Conservation (phyloP, 805 yeast species). For the Saccharomycopsis oosterbeekiorum region DNA sequence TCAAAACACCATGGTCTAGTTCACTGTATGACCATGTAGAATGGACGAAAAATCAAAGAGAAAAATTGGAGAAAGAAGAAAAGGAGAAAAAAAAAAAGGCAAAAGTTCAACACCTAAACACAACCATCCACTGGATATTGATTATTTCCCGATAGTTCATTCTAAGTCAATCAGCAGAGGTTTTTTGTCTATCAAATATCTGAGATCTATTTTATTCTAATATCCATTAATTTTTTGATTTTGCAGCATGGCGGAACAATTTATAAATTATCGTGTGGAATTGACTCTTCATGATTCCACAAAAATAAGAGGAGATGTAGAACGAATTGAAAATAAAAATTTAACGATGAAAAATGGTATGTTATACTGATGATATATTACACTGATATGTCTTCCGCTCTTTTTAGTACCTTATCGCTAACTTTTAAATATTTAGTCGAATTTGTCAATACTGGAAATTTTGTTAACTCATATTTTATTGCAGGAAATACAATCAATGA, state of each 20-base stretch:
- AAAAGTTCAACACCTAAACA: too few relatives aligned
- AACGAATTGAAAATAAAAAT: conserved; percentile 32
- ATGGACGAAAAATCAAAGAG: too few relatives aligned
- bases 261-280: conserved; percentile 38
- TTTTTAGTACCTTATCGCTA: background rate
- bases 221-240: background rate
- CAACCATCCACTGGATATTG: too few relatives aligned
- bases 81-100: too few relatives aligned
- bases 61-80: too few relatives aligned
- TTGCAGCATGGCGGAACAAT: conserved; percentile 23
- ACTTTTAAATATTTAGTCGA: conserved; percentile 5
- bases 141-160: too few relatives aligned
- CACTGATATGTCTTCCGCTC: too few relatives aligned
- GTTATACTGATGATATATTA: conserved; percentile 9
- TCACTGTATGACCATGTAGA: too few relatives aligned
- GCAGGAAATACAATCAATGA: conserved; percentile 38
- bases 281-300: conserved; percentile 34
- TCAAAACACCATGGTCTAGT: too few relatives aligned
- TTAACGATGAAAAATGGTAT: conserved; percentile 31
- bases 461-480: conserved; percentile 15
- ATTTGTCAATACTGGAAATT: conserved; percentile 14
- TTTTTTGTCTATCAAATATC: background rate
- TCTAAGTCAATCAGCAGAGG: too few relatives aligned
- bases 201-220: background rate
- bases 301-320: conserved; percentile 32